phyloP scores from a whole-genome alignment of 2,329 filamentous ascomycete species.

The Ceratocystiopsis minuta region DNA sequence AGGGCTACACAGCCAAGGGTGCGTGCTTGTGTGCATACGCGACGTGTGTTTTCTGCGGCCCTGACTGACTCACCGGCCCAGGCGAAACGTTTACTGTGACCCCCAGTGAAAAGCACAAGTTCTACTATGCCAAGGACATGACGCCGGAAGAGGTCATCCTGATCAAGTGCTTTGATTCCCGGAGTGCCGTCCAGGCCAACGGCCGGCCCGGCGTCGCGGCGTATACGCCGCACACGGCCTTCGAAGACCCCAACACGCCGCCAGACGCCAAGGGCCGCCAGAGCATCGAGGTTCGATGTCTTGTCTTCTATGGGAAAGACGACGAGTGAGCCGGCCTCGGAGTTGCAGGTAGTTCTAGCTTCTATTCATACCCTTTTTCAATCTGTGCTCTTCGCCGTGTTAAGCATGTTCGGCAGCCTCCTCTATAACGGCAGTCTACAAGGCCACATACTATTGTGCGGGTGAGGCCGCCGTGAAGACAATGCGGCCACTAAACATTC shows the following conservation, averaged over 20 bases:
- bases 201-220: conserved; percentile 25
- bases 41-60: no score
- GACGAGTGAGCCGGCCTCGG: no score
- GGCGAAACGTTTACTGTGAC: conserved; percentile 43
- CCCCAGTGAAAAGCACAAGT: conserved; percentile 38
- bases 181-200: conserved; percentile 18
- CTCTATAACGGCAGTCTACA: no score
- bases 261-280: conserved; percentile 28
- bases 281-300: conserved; percentile 46
- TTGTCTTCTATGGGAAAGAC: conserved; percentile 35
- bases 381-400: no score
- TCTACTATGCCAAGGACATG: conserved; percentile 53
- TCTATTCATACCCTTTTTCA: no score
- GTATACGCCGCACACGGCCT: conserved; percentile 34
- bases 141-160: conserved; percentile 30
- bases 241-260: conserved; percentile 34
- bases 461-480: no score
- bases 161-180: conserved; percentile 36
- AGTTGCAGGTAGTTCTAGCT: no score
- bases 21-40: conserved; percentile 1
- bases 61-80: not conserved
- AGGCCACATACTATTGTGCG: no score
- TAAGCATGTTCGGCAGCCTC: no score
- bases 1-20: conserved; percentile 39
- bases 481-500: no score